Percentiles rank a stretch among this genome's conserved stretches.
phyloP scores from a whole-genome alignment of 345 rosid genomes.

The Dipteronia dyeriana region DNA sequence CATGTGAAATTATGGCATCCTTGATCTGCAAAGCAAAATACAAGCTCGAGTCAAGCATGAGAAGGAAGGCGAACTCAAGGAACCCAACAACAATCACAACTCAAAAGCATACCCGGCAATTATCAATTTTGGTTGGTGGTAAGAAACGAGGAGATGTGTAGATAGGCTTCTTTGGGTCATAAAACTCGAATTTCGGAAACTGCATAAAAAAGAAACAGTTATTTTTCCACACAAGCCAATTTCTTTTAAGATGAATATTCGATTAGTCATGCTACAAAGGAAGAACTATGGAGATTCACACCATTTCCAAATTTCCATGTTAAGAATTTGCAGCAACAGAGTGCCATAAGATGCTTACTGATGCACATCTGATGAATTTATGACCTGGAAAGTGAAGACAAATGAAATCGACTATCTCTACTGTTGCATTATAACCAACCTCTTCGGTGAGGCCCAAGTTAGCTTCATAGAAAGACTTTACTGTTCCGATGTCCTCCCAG shows the following conservation, averaged over 20 bases:
- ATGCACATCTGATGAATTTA: neutral
- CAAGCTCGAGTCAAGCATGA: slow-evolving; percentile 14
- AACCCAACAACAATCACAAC: slow-evolving; percentile 10
- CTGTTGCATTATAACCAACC: slow-evolving; percentile 39
- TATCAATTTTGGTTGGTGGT: slow-evolving; percentile 88
- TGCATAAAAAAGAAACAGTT: slow-evolving; percentile 28
- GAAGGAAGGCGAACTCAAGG: slow-evolving; percentile 14
- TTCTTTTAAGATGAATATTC: neutral
- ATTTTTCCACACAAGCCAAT: neutral
- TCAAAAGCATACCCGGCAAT: slow-evolving; percentile 58
- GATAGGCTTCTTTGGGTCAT: slow-evolving; percentile 84
- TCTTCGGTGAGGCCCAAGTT: slow-evolving; percentile 90
- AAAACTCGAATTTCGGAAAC: slow-evolving; percentile 82
- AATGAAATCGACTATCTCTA: neutral
- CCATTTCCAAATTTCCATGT: neutral
- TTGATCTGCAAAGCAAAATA: slow-evolving; percentile 56
- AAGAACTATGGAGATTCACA: neutral
- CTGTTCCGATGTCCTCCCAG: slow-evolving; percentile 97
- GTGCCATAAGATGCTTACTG: neutral
- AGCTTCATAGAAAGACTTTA: slow-evolving; percentile 85
- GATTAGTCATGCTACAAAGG: neutral
- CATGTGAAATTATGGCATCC: slow-evolving; percentile 87
- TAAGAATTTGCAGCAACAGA: neutral
- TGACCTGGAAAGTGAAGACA: neutral
- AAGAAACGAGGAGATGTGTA: slow-evolving; percentile 90